A percentile compares a stretch with the other conserved stretches of the same genome.
Evolutionary conservation across 805 yeast species (phyloP).

Genomic region (Saturnispora besseyi): DNA sequence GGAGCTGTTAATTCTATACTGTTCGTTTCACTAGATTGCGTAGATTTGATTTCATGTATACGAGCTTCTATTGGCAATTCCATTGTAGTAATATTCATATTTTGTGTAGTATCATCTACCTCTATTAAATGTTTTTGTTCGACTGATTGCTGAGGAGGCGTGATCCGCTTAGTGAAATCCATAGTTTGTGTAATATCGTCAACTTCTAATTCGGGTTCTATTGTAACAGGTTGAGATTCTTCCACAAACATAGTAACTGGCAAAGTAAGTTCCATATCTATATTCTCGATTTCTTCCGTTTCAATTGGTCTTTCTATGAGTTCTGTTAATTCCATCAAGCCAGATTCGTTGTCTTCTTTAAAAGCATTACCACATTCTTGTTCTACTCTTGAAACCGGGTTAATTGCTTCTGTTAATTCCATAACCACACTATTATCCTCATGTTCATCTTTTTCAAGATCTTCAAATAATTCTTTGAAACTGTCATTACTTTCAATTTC

Average conservation of each 20-base stretch:
- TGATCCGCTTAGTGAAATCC: conserved; percentile 7
- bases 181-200: conserved; percentile 7
- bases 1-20: conserved; percentile 6
- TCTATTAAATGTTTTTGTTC: not conserved
- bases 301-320: not conserved
- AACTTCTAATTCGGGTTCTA: not conserved
- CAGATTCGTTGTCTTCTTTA: not conserved
- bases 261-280: not conserved
- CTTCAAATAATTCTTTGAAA: conserved; percentile 10
- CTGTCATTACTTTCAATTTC: conserved; percentile 3
- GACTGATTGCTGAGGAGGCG: not conserved
- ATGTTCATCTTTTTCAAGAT: not conserved
- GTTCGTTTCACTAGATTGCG: conserved; percentile 1
- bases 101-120: not conserved
- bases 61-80: not conserved
- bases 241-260: not conserved
- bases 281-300: not conserved
- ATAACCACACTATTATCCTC: conserved; percentile 5
- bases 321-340: conserved; percentile 10
- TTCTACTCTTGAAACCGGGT: not conserved
- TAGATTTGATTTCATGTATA: not conserved
- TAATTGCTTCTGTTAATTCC: not conserved
- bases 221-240: not conserved
- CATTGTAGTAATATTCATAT: conserved; percentile 5
- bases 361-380: not conserved